A percentile compares a stretch with the other conserved stretches of the same genome.
phyloP scores from a whole-genome alignment of 345 rosid genomes.

The Lenwebbia sp. region DNA sequence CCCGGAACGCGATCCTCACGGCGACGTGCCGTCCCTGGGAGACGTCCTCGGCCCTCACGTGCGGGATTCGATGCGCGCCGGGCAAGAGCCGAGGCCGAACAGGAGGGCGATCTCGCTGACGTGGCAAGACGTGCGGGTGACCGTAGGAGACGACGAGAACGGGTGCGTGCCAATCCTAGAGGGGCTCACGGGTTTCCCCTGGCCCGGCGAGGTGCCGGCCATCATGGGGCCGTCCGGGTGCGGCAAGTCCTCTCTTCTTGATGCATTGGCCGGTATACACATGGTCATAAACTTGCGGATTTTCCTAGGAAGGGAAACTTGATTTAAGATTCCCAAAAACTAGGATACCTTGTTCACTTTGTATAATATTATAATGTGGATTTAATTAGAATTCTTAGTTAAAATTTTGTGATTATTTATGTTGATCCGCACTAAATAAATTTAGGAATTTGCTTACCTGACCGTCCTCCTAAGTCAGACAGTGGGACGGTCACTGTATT shows the following conservation, averaged over 20 bases:
- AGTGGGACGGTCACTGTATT: no score
- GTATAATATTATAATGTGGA: no score
- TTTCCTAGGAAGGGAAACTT: neutral
- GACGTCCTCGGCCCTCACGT: neutral
- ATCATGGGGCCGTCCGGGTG: constrained; percentile 96
- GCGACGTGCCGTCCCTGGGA: neutral
- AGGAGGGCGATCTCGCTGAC: neutral
- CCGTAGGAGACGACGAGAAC: constrained; percentile 51
- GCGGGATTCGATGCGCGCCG: neutral
- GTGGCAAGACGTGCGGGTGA: constrained; percentile 70
- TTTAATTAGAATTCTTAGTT: no score
- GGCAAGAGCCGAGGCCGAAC: neutral
- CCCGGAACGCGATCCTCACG: neutral
- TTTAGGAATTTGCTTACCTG: no score
- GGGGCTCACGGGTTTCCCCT: constrained; percentile 64
- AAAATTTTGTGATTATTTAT: no score
- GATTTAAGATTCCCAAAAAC: neutral
- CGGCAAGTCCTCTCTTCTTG: constrained; percentile 86
- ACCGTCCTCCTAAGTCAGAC: no score
- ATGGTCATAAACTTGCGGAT: neutral
- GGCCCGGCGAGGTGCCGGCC: constrained; percentile 73
- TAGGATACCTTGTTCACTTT: neutral
- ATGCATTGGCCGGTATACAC: constrained; percentile 62
- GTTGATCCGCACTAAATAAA: no score
- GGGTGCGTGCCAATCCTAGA: constrained; percentile 52